Conservation (phyloP, 257 asterid genomes). For the Agastache rugosa region DNA sequence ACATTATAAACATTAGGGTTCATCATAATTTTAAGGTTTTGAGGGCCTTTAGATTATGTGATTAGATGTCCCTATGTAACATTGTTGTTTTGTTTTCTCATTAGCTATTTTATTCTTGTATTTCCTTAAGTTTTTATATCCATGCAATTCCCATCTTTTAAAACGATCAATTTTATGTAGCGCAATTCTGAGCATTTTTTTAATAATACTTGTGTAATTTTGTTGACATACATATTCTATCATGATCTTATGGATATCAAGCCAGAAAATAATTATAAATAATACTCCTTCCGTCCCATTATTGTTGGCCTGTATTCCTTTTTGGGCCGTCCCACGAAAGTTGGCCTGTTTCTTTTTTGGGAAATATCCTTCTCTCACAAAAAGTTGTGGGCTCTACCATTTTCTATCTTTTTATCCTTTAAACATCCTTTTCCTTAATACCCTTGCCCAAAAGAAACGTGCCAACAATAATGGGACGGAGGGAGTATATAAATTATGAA, state of each 20-base stretch:
- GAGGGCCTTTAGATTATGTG: background rate
- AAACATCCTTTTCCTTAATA: too few relatives aligned
- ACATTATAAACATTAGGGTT: background rate
- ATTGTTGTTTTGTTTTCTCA: conserved; percentile 20
- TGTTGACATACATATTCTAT: background rate
- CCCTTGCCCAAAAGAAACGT: too few relatives aligned
- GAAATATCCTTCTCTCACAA: too few relatives aligned
- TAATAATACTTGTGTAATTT: background rate
- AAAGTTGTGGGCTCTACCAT: too few relatives aligned
- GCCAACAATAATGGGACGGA: too few relatives aligned
- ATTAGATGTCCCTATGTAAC: background rate
- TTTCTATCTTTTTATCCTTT: too few relatives aligned
- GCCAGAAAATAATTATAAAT: background rate
- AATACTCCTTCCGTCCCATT: too few relatives aligned
- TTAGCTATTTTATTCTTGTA: conserved; percentile 10
- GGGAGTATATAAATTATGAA: background rate
- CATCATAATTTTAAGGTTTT: background rate
- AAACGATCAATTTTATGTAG: background rate
- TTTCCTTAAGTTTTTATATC: background rate
- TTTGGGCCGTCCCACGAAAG: too few relatives aligned
- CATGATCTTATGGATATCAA: too few relatives aligned
- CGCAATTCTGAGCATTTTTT: background rate
- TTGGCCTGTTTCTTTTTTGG: too few relatives aligned
- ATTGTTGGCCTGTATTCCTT: too few relatives aligned
- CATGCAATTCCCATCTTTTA: background rate